Evolutionary conservation across 2,329 filamentous ascomycete genomes (phyloP).

Genomic region (Stemphylium lycopersici): DNA sequence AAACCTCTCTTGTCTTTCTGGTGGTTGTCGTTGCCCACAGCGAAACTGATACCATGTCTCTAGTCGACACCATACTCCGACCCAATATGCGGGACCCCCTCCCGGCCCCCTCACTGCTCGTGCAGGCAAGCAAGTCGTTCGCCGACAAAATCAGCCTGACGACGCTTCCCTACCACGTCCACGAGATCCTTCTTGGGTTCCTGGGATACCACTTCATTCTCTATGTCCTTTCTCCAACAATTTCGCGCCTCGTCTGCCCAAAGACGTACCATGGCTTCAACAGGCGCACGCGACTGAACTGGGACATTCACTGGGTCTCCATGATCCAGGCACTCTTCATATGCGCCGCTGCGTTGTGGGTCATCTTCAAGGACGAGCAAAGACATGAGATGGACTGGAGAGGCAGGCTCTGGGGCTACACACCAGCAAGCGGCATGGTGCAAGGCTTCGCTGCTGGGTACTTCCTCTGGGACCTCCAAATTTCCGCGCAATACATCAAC

Average conservation of each 20-base stretch:
- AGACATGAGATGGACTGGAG: slow-evolving; percentile 70
- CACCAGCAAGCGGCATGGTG: slow-evolving; percentile 73
- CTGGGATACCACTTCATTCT: slow-evolving; percentile 73
- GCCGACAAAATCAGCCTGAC: slow-evolving; percentile 66
- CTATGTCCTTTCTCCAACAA: slow-evolving; percentile 67
- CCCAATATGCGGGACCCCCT: slow-evolving; percentile 74
- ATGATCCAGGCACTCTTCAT: slow-evolving; percentile 77
- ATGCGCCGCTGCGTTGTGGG: slow-evolving; percentile 72
- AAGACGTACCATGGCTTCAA: slow-evolving; percentile 67
- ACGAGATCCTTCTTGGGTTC: slow-evolving; percentile 73
- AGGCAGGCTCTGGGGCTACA: slow-evolving; percentile 79
- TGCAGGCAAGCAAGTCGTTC: slow-evolving; percentile 65
- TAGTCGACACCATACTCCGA: slow-evolving; percentile 21
- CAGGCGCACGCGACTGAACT: slow-evolving; percentile 72
- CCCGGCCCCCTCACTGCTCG: slow-evolving; percentile 63
- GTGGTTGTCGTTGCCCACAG: not conserved
- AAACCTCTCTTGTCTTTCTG: slow-evolving; percentile 1
- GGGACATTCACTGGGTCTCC: slow-evolving; percentile 87
- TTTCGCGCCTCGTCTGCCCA: slow-evolving; percentile 68
- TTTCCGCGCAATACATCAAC: slow-evolving; percentile 69
- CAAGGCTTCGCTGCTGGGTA: slow-evolving; percentile 80
- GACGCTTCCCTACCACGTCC: slow-evolving; percentile 76
- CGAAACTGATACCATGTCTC: slow-evolving; percentile 25
- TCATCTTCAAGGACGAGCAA: slow-evolving; percentile 70
- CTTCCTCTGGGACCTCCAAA: slow-evolving; percentile 80